These are phyloP conservation scores for Fusarium clavum DNA, from an alignment of 2,329 filamentous ascomycete species.

Conservation along the genomic window DNA sequence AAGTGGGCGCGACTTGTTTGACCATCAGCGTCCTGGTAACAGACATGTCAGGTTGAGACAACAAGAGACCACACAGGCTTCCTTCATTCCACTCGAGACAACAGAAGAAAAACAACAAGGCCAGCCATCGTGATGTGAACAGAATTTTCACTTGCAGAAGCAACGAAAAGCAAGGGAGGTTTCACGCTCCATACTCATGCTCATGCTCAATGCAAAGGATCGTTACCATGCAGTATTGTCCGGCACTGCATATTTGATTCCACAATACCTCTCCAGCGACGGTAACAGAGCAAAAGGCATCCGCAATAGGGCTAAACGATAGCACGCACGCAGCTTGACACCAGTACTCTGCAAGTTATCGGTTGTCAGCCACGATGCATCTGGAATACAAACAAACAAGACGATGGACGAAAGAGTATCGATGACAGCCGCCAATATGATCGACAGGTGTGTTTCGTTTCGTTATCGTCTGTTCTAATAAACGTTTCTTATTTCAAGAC, in stretches of 20 bases:
- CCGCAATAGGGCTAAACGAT: conserved; percentile 20
- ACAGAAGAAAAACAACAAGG: background rate
- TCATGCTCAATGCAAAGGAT: conserved; percentile 19
- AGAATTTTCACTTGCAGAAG: conserved; percentile 41
- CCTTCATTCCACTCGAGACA: conserved; percentile 11
- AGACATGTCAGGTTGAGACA: conserved; percentile 26
- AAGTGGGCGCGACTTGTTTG: conserved; percentile 31
- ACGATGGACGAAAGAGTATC: background rate
- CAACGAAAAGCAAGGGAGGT: conserved; percentile 31
- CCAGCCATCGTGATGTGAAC: conserved; percentile 15
- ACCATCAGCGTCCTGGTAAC: conserved; percentile 26
- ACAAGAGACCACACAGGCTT: conserved; percentile 9
- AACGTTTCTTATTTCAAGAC: conserved; percentile 5
- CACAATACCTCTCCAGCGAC: conserved; percentile 10
- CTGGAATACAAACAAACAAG: conserved; percentile 4
- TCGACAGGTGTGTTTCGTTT: conserved; percentile 33
- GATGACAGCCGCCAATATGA: conserved; percentile 19
- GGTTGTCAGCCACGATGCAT: background rate
- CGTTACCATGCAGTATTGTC: conserved; percentile 17
- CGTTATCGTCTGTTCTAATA: conserved; percentile 16
- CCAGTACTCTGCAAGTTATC: conserved; percentile 13
- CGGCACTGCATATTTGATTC: conserved; percentile 6
- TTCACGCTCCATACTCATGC: conserved; percentile 5
- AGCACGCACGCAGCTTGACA: conserved; percentile 14
- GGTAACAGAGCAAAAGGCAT: conserved; percentile 18